phyloP scores from a whole-genome alignment of 176 grass and related monocot genomes.

The Dendrocalamus sinicus region DNA sequence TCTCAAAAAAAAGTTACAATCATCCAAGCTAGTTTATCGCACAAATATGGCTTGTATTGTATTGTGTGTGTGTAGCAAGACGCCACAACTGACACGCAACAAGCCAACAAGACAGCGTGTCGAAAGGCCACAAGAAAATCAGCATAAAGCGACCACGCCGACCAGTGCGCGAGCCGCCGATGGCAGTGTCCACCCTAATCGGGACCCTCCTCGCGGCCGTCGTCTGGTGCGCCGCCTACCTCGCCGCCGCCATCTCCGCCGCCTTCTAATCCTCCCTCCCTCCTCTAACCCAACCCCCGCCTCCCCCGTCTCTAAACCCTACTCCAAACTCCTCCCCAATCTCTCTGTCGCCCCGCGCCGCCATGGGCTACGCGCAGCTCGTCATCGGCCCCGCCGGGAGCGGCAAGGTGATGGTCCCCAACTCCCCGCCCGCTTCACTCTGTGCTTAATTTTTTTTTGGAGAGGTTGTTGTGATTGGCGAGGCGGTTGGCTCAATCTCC shows the following conservation, averaged over 20 bases:
- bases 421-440: background rate
- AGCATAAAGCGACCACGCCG: no score
- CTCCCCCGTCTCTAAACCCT: background rate
- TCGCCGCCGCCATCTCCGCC: conserved; percentile 53
- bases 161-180: no score
- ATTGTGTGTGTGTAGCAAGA: no score
- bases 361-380: conserved; percentile 93
- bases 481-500: background rate
- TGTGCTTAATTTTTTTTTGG: background rate
- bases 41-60: background rate
- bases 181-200: background rate
- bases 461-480: background rate
- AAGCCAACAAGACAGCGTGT: no score
- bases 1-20: background rate
- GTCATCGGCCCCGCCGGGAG: conserved; percentile 95
- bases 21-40: no score
- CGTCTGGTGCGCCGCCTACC: conserved; percentile 68
- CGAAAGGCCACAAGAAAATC: no score
- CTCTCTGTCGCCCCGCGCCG: background rate
- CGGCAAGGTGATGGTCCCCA: conserved; percentile 65
- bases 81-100: no score
- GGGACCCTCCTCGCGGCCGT: conserved; percentile 48
- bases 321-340: background rate
- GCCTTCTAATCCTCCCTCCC: conserved; percentile 12
- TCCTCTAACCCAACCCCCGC: background rate